Evolutionary conservation across 805 yeast species (phyloP).

Genomic region (Saccharomycopsis oosterbeekiorum): DNA sequence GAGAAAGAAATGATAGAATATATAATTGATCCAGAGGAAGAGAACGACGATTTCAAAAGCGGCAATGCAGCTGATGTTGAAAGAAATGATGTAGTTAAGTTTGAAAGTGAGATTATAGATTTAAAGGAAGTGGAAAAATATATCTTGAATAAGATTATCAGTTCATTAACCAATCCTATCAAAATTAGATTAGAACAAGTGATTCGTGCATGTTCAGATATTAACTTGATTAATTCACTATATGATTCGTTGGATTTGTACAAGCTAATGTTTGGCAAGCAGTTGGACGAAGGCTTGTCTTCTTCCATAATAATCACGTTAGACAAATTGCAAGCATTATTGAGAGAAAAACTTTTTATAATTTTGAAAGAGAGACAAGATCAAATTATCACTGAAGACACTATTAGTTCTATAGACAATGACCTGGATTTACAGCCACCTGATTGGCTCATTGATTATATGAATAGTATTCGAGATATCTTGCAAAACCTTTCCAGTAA

Average conservation of each 20-base stretch:
- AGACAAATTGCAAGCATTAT: conserved; percentile 26
- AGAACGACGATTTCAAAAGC: conserved; percentile 20
- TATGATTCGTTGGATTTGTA: conserved; percentile 60
- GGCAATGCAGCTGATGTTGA: conserved; percentile 3
- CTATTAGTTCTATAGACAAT: conserved; percentile 24
- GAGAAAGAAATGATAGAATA: conserved; percentile 69
- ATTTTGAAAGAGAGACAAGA: conserved; percentile 28
- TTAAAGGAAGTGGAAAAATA: conserved; percentile 15
- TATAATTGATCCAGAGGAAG: conserved; percentile 39
- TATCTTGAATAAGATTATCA: conserved; percentile 41
- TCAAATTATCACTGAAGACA: conserved; percentile 27
- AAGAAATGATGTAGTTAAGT: conserved; percentile 19
- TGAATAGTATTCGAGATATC: conserved; percentile 49
- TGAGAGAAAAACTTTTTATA: conserved; percentile 32
- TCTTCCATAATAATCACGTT: conserved; percentile 23
- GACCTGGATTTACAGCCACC: conserved; percentile 59
- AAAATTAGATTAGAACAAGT: conserved; percentile 59
- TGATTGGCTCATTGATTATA: conserved; percentile 67
- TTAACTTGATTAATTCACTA: conserved; percentile 46
- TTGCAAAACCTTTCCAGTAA: conserved; percentile 36
- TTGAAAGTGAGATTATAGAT: conserved; percentile 26
- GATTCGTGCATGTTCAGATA: conserved; percentile 51
- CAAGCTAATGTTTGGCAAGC: conserved; percentile 44
- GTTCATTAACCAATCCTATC: conserved; percentile 47
- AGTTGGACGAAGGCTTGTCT: conserved; percentile 20